Conservation (phyloP, 1,284 basidiomycete genomes). For the Anthracocystis panici-leucophaei region DNA sequence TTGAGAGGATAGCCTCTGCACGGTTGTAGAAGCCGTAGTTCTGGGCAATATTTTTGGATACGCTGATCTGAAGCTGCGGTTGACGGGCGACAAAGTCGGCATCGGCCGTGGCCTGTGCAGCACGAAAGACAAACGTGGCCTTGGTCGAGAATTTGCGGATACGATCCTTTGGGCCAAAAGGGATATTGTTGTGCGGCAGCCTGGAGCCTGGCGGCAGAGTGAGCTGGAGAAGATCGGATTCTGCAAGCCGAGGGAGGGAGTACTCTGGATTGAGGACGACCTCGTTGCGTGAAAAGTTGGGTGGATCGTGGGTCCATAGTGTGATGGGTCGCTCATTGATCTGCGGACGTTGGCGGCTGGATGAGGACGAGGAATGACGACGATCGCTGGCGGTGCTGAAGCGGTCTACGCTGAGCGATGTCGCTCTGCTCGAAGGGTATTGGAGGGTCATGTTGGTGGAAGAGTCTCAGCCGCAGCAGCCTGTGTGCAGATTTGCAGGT, state of each 20-base stretch:
- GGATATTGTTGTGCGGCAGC: slow-evolving; percentile 29
- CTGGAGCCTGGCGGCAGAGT: slow-evolving; percentile 29
- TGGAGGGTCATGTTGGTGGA: slow-evolving; percentile 14
- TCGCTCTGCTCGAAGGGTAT: slow-evolving; percentile 33
- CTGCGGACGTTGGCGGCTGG: slow-evolving; percentile 37
- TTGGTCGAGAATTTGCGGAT: slow-evolving; percentile 27
- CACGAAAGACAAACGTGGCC: slow-evolving; percentile 59
- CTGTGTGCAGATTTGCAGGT: neutral
- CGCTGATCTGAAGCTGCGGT: slow-evolving; percentile 63
- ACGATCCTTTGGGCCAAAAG: slow-evolving; percentile 41
- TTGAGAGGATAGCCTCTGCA: slow-evolving; percentile 54
- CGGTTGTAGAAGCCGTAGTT: slow-evolving; percentile 63
- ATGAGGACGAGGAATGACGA: slow-evolving; percentile 47
- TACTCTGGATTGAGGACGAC: slow-evolving; percentile 65
- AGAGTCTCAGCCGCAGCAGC: neutral
- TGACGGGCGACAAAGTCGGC: slow-evolving; percentile 54
- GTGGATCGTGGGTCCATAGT: slow-evolving; percentile 67
- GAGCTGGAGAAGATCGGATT: slow-evolving; percentile 63
- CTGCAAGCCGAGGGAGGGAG: slow-evolving; percentile 55
- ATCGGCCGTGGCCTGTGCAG: slow-evolving; percentile 55
- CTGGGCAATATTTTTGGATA: slow-evolving; percentile 57
- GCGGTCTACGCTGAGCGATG: slow-evolving; percentile 50
- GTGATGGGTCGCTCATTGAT: slow-evolving; percentile 51
- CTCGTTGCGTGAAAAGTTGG: slow-evolving; percentile 64
- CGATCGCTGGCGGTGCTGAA: slow-evolving; percentile 44